Base-by-base conservation (phyloP, 441 rosid genomes). In the Pelargonium citronellum region DNA sequence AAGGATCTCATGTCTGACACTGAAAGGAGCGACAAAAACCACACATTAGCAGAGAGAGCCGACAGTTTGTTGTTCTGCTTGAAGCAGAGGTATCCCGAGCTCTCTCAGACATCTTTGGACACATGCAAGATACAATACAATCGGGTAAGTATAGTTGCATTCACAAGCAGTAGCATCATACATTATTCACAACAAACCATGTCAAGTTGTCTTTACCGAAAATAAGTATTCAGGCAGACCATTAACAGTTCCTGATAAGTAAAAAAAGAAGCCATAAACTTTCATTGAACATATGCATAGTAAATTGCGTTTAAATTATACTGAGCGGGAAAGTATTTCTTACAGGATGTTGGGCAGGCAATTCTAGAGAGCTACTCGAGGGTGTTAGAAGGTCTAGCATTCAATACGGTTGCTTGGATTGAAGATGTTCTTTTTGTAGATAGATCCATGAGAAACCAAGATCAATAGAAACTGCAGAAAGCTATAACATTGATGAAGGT, bases 261-360 rank as follows among this genome's bases (percentile, higher is more conserved):
- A 11, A 1, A 47, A n/a, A 47, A 8, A 47, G 55, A 47, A 47
- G 15, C 55, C 30, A 49, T n/a, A 49, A 49, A 15, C 57, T 49
- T 49, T 49, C 57, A 5, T 49, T 49, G 13, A 4, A 49, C 16
- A 49, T 49, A 49, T 64, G 12, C 19, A 19, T 62, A 62, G 6
- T 22, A 20, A 46, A 24, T 24, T 24, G 30, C 2, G 30, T 24
- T 24, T 24, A 24, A 24, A 24, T 1, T 24, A 24, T 24, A 1
- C 49, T 72, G 16, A 66, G 67, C 62, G 17, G 17, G n/a, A 15
- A 22, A 24, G 11, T 37, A 15, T 44, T 41, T 68, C 12, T 69
- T 74, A 83, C 86, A 94, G 99, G 97, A 94, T 82, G 94, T 91
- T 60, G 96, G 97, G 61, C 93, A 91, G 75, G 97, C 99, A 47